phyloP scores from a whole-genome alignment of 495 filamentous ascomycete genomes.

The Neurospora cerealis region DNA sequence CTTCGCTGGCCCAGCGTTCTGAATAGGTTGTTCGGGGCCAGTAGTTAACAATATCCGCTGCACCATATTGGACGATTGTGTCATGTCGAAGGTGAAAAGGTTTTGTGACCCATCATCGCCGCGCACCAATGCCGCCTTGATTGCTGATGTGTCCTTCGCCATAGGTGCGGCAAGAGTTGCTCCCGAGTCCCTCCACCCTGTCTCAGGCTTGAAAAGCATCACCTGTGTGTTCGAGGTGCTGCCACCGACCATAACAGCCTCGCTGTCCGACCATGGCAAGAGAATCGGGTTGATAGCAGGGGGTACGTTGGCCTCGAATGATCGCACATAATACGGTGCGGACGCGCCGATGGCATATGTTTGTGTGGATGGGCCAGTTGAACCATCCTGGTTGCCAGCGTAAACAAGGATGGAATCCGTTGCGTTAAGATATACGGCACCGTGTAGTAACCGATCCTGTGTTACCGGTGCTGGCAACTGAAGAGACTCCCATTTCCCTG shows the following conservation, averaged over 20 bases:
- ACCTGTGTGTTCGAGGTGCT: slow-evolving; percentile 53
- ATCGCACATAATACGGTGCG: slow-evolving; percentile 47
- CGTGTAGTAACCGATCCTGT: slow-evolving; percentile 62
- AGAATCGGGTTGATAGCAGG: slow-evolving; percentile 60
- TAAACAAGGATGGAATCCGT: slow-evolving; percentile 71
- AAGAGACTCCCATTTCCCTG: slow-evolving; percentile 65
- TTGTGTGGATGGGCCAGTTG: slow-evolving; percentile 47
- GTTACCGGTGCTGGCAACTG: slow-evolving; percentile 42
- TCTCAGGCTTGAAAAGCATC: slow-evolving; percentile 45
- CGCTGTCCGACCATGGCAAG: slow-evolving; percentile 60
- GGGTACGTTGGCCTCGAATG: slow-evolving; percentile 46
- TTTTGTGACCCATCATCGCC: slow-evolving; percentile 73
- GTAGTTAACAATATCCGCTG: slow-evolving; percentile 49
- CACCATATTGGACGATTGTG: slow-evolving; percentile 65
- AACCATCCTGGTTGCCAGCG: slow-evolving; percentile 57
- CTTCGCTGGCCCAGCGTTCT: slow-evolving; percentile 23
- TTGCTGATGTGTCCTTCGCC: slow-evolving; percentile 35
- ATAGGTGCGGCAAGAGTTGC: slow-evolving; percentile 50
- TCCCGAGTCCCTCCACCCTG: slow-evolving; percentile 53
- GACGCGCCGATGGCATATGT: slow-evolving; percentile 64
- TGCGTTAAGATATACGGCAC: slow-evolving; percentile 61
- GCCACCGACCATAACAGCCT: slow-evolving; percentile 73
- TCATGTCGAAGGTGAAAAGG: slow-evolving; percentile 74
- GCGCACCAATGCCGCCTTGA: slow-evolving; percentile 53
- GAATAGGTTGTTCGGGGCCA: slow-evolving; percentile 36